Percentiles rank a stretch among this genome's conserved stretches.
Conservation (phyloP, 495 filamentous ascomycete genomes). For the Penicillium chermesinum region DNA sequence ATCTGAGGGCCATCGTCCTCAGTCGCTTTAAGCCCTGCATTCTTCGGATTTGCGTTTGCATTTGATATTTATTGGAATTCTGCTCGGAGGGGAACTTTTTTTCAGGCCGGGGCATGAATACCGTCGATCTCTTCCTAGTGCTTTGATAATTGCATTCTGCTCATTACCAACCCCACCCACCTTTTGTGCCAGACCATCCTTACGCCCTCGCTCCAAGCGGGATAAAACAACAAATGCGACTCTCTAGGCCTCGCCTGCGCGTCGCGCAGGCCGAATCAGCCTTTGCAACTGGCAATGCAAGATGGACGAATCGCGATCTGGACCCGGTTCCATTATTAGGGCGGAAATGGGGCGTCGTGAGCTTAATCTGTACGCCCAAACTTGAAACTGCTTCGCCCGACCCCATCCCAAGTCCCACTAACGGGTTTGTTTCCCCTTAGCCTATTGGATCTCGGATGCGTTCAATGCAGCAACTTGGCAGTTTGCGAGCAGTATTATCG, state of each 20-base stretch:
- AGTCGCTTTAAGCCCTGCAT: too few species aligned
- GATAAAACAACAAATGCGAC: slow-evolving; percentile 12
- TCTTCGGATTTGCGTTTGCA: neutral
- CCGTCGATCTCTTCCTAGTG: too few species aligned
- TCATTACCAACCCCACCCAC: too few species aligned
- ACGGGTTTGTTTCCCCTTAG: slow-evolving; percentile 17
- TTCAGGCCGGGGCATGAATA: too few species aligned
- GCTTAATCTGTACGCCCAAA: slow-evolving; percentile 29
- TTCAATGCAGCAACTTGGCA: slow-evolving; percentile 61
- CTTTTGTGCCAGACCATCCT: too few species aligned
- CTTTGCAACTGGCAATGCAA: slow-evolving; percentile 36
- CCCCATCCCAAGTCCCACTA: neutral
- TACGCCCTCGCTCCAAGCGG: neutral
- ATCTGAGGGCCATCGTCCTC: too few species aligned
- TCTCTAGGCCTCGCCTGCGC: slow-evolving; percentile 26
- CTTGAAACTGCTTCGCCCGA: too few species aligned
- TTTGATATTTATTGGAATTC: too few species aligned
- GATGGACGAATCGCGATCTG: slow-evolving; percentile 43
- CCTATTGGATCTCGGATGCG: slow-evolving; percentile 62
- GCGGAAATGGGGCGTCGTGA: slow-evolving; percentile 41
- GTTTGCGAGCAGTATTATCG: slow-evolving; percentile 54
- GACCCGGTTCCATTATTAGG: slow-evolving; percentile 37
- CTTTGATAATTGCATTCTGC: too few species aligned
- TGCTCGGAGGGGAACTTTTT: too few species aligned
- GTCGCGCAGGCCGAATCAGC: slow-evolving; percentile 33